These are phyloP conservation scores for Berberis vulgaris DNA, from an alignment of 164 flowering plant genomes.

Conservation along the genomic window DNA sequence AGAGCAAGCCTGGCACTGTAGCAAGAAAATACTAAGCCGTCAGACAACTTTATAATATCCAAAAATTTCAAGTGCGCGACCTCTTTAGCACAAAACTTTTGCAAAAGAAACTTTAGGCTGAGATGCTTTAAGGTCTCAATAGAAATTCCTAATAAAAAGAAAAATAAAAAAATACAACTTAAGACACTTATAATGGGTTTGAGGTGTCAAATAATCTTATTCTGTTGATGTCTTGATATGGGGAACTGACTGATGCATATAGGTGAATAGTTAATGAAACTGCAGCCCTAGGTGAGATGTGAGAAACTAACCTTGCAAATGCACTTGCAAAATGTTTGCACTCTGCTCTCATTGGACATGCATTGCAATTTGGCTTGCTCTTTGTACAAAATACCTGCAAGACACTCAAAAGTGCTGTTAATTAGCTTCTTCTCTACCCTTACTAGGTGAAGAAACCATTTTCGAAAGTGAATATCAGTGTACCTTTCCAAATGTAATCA, in stretches of 20 bases:
- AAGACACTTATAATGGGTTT: no score
- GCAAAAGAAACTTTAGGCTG: no score
- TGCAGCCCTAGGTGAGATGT: not conserved
- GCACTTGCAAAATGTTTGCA: constrained; percentile 84
- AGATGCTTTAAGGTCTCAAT: no score
- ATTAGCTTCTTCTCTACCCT: not conserved
- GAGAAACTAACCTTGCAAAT: constrained; percentile 52
- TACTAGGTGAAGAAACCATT: not conserved
- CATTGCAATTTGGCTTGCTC: constrained; percentile 70
- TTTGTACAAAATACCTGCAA: constrained; percentile 88
- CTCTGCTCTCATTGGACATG: constrained; percentile 85
- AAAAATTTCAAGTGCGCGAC: no score
- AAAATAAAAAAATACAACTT: no score
- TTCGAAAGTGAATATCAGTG: not conserved
- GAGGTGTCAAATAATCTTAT: no score
- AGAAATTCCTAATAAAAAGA: no score
- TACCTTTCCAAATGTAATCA: constrained; percentile 98
- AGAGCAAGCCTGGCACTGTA: constrained; percentile 90
- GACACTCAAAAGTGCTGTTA: not conserved
- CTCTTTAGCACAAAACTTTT: no score
- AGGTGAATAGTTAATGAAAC: no score
- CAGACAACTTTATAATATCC: no score
- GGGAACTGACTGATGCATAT: no score
- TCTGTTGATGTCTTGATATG: no score
- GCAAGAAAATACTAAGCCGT: constrained; percentile 7